Evolutionary conservation across 208 protist genomes (phyloP).

Genomic region (Novymonas esmeraldas): DNA sequence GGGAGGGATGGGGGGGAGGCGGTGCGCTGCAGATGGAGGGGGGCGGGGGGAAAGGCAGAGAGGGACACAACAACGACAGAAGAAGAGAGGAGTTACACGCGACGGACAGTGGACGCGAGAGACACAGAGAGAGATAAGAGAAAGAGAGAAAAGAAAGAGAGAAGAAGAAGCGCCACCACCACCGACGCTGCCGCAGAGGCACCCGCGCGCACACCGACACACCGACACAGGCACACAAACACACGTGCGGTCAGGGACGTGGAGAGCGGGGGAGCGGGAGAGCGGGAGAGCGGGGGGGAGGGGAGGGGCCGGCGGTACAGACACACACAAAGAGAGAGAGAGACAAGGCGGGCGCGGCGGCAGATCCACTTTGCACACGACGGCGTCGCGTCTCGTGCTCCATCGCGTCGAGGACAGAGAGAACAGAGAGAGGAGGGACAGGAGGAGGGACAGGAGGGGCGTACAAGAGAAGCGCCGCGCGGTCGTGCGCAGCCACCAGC

Average conservation of each 20-base stretch:
- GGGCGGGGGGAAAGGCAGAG: too few relatives aligned
- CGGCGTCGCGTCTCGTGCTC: too few relatives aligned
- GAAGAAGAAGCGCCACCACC: not conserved
- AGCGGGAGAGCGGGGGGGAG: not conserved
- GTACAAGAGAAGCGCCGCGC: too few relatives aligned
- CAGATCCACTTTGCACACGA: too few relatives aligned
- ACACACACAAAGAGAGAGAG: conserved; percentile 9
- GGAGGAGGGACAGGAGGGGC: not conserved
- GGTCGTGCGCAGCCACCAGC: too few relatives aligned
- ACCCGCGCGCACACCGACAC: too few relatives aligned
- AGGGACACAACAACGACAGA: not conserved
- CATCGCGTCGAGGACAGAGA: too few relatives aligned
- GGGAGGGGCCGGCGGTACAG: not conserved
- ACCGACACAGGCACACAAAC: not conserved
- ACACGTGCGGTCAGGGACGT: too few relatives aligned
- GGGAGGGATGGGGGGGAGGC: not conserved
- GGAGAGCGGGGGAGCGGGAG: too few relatives aligned
- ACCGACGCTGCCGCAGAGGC: not conserved
- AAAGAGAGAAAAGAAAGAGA: not conserved
- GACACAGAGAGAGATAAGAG: not conserved
- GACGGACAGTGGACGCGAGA: too few relatives aligned
- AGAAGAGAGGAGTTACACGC: not conserved
- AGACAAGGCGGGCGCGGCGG: too few relatives aligned
- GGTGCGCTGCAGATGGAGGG: not conserved
- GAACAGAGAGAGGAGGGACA: conserved; percentile 10